Percentiles rank a stretch among this genome's conserved stretches.
phyloP scores from a whole-genome alignment of 768 basidiomycete species.

The Suillus tomentosus region DNA sequence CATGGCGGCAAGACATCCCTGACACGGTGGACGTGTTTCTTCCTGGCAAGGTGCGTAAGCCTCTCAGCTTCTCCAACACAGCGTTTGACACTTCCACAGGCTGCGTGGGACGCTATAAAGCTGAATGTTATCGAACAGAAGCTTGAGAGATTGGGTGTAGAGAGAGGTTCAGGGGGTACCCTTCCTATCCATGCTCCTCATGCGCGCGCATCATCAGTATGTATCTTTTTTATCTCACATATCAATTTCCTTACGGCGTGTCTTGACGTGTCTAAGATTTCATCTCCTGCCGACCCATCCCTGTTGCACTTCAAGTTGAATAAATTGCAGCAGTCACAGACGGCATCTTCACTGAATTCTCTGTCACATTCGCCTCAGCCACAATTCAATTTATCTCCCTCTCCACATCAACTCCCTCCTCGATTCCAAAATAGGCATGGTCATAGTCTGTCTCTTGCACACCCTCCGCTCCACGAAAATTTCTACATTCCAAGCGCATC shows the following conservation, averaged over 20 bases:
- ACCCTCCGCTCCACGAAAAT: slow-evolving; percentile 40
- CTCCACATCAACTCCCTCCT: slow-evolving; percentile 44
- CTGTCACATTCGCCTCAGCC: slow-evolving; percentile 68
- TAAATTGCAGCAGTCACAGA: slow-evolving; percentile 77
- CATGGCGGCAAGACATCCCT: slow-evolving; percentile 58
- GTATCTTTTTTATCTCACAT: slow-evolving; percentile 35
- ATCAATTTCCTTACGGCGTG: slow-evolving; percentile 17
- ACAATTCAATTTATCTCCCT: slow-evolving; percentile 51
- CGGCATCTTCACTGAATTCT: slow-evolving; percentile 51
- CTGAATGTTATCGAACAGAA: slow-evolving; percentile 78
- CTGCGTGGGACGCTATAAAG: slow-evolving; percentile 74
- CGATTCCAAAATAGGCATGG: slow-evolving; percentile 61
- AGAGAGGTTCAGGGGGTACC: slow-evolving; percentile 54
- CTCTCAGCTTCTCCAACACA: slow-evolving; percentile 13
- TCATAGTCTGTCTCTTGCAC: slow-evolving; percentile 73
- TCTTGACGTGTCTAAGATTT: slow-evolving; percentile 55
- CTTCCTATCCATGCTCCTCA: slow-evolving; percentile 72
- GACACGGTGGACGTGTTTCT: slow-evolving; percentile 77
- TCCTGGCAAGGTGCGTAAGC: slow-evolving; percentile 66
- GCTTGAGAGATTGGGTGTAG: slow-evolving; percentile 77
- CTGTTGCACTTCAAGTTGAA: slow-evolving; percentile 81
- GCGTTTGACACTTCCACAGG: slow-evolving; percentile 39
- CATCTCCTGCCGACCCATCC: slow-evolving; percentile 87
- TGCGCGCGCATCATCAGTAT: slow-evolving; percentile 80
- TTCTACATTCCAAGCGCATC: slow-evolving; percentile 40